Evolutionary conservation across 208 protist species (phyloP), one percentile per base, ranked within the genome.

Genomic region (Balamuthia mandrillaris): DNA sequence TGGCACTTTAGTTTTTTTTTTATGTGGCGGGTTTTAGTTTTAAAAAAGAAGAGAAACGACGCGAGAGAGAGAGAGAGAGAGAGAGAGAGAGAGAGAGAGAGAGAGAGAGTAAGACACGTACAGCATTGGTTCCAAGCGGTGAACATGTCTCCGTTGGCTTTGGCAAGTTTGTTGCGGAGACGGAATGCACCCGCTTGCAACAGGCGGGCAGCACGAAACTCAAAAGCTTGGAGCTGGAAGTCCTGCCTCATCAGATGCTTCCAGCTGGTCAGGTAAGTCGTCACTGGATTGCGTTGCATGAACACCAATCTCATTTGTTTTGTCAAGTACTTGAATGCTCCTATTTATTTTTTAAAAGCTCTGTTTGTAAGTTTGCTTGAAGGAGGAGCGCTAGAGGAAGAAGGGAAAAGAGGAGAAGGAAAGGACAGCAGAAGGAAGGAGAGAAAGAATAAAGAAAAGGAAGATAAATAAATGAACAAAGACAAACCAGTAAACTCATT

Each of bases 261-360:
- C 63, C 63, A 72, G 18, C 37, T 49, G 37, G 63, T 41, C 37
- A 72, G 41, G 63, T 72, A 49, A 41, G 63, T 72, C 18, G 47
- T 41, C 37, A 49, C 41, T 33, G 63, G 63, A 41, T 72, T 72
- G 63, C 63, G 41, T 41, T 72, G 37, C 37, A 41, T 49, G 63
- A 72, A 49, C n/a, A 72, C 63, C n/a, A 49, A 27, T 41, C 63
- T 41, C 63, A 72, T 72, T 27, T 72, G 63, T 27, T 72, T 72
- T 33, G 37, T 41, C 31, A 72, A 41, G 63, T 72, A 72, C 37
- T 72, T 72, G 63, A 72, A 41, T 41, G 47, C 47, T 10, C 63
- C 63, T 72, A 41, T 45, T 9, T 14, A 18, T 54, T 14, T 54
- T 21, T 21, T 24, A 14, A 54, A 24, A 54, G 16, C 16, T n/a